Percentiles rank a stretch among this genome's conserved stretches.
These are phyloP conservation scores for Monosporozyma solicola DNA, from an alignment of 805 yeast species.

Conservation along the genomic window DNA sequence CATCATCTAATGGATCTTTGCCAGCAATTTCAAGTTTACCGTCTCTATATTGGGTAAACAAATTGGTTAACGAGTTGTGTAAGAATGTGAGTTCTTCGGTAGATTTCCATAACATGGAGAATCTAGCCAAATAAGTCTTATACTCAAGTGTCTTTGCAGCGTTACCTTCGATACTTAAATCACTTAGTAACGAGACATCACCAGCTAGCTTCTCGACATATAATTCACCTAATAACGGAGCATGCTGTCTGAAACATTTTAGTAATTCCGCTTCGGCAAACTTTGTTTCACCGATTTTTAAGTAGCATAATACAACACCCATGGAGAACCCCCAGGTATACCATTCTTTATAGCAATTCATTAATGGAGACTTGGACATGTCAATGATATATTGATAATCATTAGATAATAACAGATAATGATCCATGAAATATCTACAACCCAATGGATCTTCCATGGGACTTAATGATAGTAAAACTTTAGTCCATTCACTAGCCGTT, in stretches of 20 bases:
- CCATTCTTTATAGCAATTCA: constrained; percentile 55
- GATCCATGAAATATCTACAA: constrained; percentile 73
- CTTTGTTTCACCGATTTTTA: constrained; percentile 33
- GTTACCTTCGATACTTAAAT: constrained; percentile 18
- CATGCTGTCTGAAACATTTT: constrained; percentile 46
- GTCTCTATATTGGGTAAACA: constrained; percentile 14
- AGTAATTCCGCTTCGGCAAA: constrained; percentile 42
- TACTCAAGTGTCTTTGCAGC: constrained; percentile 29
- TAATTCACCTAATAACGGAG: constrained; percentile 36
- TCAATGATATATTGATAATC: constrained; percentile 56
- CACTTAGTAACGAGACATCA: constrained; percentile 8
- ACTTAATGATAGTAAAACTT: constrained; percentile 54
- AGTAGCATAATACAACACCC: constrained; percentile 56
- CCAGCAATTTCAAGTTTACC: constrained; percentile 2
- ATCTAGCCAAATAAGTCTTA: constrained; percentile 53
- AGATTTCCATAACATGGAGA: constrained; percentile 47
- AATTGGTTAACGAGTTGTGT: constrained; percentile 32
- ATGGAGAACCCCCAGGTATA: constrained; percentile 62
- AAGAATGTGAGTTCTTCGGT: constrained; percentile 39
- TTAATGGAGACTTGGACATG: constrained; percentile 47
- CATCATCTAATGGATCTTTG: background rate
- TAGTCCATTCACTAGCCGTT: constrained; percentile 72
- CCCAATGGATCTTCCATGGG: constrained; percentile 83
- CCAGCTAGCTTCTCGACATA: constrained; percentile 21
- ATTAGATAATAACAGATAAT: constrained; percentile 57